Conservation (phyloP, 2,329 filamentous ascomycete species). For the Diaporthe citrichinensis region DNA sequence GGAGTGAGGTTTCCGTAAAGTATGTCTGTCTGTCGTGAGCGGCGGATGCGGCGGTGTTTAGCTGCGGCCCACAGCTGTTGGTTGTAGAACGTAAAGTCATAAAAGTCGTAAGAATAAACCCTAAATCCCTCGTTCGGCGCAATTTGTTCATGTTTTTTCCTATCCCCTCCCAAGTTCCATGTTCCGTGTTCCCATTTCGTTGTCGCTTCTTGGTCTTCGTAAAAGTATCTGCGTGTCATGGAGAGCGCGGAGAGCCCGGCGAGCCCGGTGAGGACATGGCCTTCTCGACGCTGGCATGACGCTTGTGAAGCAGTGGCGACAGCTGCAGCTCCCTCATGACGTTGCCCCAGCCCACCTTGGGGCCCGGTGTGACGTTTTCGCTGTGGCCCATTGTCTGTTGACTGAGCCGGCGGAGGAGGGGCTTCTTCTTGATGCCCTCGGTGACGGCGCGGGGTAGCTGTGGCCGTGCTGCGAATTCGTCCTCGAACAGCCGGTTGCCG, state of each 20-base stretch:
- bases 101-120: constrained; percentile 33
- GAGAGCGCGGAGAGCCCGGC: background rate
- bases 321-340: constrained; percentile 74
- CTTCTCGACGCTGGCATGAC: constrained; percentile 74
- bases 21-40: constrained; percentile 5
- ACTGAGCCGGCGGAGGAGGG: constrained; percentile 66
- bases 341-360: constrained; percentile 72
- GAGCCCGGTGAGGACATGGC: constrained; percentile 58
- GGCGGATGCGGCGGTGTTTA: background rate
- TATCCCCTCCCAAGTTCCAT: constrained; percentile 44
- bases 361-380: constrained; percentile 63
- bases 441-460: constrained; percentile 57
- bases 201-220: background rate
- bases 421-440: constrained; percentile 60
- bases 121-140: background rate
- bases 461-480: constrained; percentile 49
- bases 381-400: constrained; percentile 68
- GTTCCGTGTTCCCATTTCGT: constrained; percentile 1
- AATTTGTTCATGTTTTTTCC: constrained; percentile 38
- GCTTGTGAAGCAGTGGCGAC: constrained; percentile 72
- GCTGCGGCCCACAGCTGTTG: constrained; percentile 29
- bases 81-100: constrained; percentile 39
- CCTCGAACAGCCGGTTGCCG: constrained; percentile 43
- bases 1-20: constrained; percentile 1
- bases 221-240: constrained; percentile 9